These are phyloP conservation scores for Diaporthe destruens DNA, from an alignment of 2,329 filamentous ascomycete species.

Conservation along the genomic window DNA sequence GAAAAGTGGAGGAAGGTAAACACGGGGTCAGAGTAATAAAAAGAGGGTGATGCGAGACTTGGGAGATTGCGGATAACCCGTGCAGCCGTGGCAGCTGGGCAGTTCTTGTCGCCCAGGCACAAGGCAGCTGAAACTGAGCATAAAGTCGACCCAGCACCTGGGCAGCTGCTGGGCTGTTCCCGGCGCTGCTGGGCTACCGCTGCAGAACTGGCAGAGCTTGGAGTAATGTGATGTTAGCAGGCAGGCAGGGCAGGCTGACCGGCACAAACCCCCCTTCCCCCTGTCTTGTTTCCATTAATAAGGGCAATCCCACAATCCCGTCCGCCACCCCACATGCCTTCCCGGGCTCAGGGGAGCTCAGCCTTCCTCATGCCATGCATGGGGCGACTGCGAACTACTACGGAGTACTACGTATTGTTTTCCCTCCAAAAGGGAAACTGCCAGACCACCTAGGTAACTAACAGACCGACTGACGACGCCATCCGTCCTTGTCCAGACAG, in stretches of 20 bases:
- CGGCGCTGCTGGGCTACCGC: not conserved
- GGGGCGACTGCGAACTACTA: not conserved
- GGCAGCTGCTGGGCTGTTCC: not conserved
- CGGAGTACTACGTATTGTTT: not conserved
- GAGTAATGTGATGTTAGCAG: not conserved
- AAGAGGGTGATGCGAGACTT: too few relatives aligned
- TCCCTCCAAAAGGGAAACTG: not conserved
- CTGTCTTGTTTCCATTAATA: constrained; percentile 1
- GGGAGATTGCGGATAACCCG: not conserved
- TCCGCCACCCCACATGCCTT: constrained; percentile 24
- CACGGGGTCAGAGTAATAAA: too few relatives aligned
- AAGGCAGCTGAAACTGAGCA: constrained; percentile 10
- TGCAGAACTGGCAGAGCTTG: too few relatives aligned
- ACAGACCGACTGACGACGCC: constrained; percentile 15
- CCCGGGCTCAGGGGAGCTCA: constrained; percentile 5
- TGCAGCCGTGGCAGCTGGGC: not conserved
- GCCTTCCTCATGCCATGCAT: constrained; percentile 19
- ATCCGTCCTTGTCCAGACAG: constrained; percentile 13
- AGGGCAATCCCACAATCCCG: constrained; percentile 3
- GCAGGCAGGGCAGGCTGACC: not conserved
- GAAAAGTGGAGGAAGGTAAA: not conserved
- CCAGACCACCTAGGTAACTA: not conserved
- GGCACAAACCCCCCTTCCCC: not conserved
- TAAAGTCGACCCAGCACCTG: constrained; percentile 23
- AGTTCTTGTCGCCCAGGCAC: constrained; percentile 3